Evolutionary conservation across 306 rosid species (phyloP).

Genomic region (Mimosa pudica): DNA sequence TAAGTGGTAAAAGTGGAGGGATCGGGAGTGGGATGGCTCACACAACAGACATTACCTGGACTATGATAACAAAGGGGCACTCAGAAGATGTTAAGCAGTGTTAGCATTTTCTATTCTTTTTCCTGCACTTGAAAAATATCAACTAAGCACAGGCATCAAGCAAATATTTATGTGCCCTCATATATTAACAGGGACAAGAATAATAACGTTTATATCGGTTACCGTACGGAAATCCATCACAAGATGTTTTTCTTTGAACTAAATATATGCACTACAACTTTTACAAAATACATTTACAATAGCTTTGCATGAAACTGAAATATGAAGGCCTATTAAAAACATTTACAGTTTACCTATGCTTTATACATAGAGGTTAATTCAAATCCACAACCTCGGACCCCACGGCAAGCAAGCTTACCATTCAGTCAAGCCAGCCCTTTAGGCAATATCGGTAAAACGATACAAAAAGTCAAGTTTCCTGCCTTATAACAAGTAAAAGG

Average conservation of each 20-base stretch:
- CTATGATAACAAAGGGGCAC: constrained; percentile 34
- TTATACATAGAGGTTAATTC: no score
- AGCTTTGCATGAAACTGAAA: constrained; percentile 18
- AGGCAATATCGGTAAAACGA: constrained; percentile 4
- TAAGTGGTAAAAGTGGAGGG: constrained; percentile 38
- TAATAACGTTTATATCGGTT: constrained; percentile 11
- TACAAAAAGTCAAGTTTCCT: neutral
- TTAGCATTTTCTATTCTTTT: constrained; percentile 53
- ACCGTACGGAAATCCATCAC: neutral
- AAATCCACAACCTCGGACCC: no score
- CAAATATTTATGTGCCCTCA: constrained; percentile 36
- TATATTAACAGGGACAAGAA: constrained; percentile 34
- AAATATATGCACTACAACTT: neutral
- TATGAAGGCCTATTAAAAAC: constrained; percentile 2
- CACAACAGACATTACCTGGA: constrained; percentile 56
- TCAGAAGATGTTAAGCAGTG: constrained; percentile 46
- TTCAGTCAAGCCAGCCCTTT: no score
- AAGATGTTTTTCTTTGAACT: constrained; percentile 2
- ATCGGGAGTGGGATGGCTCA: constrained; percentile 41
- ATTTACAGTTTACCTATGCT: neutral
- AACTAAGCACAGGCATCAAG: constrained; percentile 38
- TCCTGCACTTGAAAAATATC: constrained; percentile 52
- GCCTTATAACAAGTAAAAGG: constrained; percentile 19
- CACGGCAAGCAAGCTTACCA: no score
- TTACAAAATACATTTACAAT: neutral